phyloP scores from a whole-genome alignment of 164 flowering plant genomes.

The Vitis rupestris region DNA sequence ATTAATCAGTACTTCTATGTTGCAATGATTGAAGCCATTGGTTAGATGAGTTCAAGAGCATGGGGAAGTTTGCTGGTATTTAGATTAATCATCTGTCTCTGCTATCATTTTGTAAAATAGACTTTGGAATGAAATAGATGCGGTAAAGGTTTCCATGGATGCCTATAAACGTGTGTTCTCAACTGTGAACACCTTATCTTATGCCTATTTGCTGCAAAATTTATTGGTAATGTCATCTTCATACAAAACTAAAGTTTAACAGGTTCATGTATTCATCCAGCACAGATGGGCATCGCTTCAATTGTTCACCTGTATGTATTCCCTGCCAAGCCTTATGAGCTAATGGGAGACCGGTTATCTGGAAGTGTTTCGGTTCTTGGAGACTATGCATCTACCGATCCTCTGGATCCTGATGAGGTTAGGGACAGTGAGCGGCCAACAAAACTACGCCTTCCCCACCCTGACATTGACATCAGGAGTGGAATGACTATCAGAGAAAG shows the following conservation, averaged over 20 bases:
- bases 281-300: constrained; percentile 98
- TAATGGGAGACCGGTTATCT: constrained; percentile 72
- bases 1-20: no score
- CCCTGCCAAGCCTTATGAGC: constrained; percentile 86
- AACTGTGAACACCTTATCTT: neutral
- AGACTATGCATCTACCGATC: constrained; percentile 86
- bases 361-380: constrained; percentile 89
- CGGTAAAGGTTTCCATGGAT: neutral
- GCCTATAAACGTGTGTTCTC: no score
- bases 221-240: neutral
- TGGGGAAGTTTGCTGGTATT: no score
- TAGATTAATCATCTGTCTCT: no score
- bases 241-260: constrained; percentile 31
- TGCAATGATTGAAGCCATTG: no score
- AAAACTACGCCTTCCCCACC: constrained; percentile 86
- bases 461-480: constrained; percentile 53
- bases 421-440: constrained; percentile 96
- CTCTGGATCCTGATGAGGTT: constrained; percentile 93
- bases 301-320: constrained; percentile 89
- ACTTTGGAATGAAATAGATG: neutral
- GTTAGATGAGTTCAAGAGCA: no score
- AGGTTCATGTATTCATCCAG: constrained; percentile 57
- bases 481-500: constrained; percentile 87
- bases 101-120: neutral
- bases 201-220: neutral